These are phyloP conservation scores for Choiromyces venosus DNA, from an alignment of 495 filamentous ascomycete species.

Conservation along the genomic window DNA sequence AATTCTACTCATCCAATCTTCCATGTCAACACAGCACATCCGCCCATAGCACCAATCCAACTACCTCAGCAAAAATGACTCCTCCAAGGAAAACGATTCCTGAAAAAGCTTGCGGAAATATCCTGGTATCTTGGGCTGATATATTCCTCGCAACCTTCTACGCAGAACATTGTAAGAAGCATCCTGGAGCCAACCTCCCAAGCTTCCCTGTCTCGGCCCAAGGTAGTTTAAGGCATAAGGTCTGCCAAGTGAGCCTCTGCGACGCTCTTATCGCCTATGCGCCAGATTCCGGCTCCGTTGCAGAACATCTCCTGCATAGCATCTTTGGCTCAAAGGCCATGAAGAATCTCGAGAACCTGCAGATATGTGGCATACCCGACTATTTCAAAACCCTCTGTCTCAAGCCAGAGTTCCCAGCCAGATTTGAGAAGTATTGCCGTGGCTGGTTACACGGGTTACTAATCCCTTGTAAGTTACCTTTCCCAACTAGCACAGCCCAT, in stretches of 20 bases:
- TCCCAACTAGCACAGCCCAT: neutral
- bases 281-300: neutral
- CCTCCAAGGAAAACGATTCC: neutral
- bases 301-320: neutral
- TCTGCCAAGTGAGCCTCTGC: neutral
- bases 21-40: neutral
- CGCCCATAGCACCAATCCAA: too few species aligned
- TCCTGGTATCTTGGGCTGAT: neutral
- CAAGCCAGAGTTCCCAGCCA: neutral
- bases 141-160: neutral
- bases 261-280: neutral
- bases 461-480: neutral
- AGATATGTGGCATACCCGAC: neutral
- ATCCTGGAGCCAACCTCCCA: neutral
- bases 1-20: too few species aligned
- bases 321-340: neutral
- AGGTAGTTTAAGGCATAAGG: neutral
- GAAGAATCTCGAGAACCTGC: neutral
- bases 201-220: neutral
- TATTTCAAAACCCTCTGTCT: neutral
- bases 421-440: conserved; percentile 2
- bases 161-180: neutral
- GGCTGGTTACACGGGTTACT: neutral
- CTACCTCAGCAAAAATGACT: too few species aligned
- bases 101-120: neutral